Base-by-base conservation (phyloP, 768 basidiomycete species). In the Psilocybe tampanensis region DNA sequence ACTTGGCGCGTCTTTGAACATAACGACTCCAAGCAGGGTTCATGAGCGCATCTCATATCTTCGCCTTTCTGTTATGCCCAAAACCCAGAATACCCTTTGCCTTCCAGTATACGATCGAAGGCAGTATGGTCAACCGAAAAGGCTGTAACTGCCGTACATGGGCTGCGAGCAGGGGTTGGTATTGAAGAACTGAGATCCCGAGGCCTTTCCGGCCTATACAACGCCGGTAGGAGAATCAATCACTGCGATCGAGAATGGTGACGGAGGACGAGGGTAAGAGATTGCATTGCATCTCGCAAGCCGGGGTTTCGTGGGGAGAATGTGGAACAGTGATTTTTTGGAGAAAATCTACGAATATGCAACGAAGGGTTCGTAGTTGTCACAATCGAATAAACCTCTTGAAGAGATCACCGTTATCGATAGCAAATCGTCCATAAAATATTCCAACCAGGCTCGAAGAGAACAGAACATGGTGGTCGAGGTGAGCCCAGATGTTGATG, bases 401-500 rank as follows among this genome's bases (percentile, higher is more conserved):
- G 5, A 29, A 29, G 29, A 29, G 9, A 29, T 29, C 29, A 29
- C 29, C 4, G 9, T 29, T 29, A 29, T 29, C 29, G 29, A 29
- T 29, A 29, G 29, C 29, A 29, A 4, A 29, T 29, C 29, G 29
- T 29, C 8, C 21, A 26, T 19, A 44, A 29, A 9, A 43, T n/a
- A n/a, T n/a, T n/a, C n/a, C n/a, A n/a, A n/a, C n/a, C n/a, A n/a
- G n/a, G 3, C 19, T 26, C 29, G 19, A 21, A 17, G 11, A 36
- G 15, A 34, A 42, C 9, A 32, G 51, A 47, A 26, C 19, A 47
- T 52, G 42, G 41, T 44, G 52, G 41, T 44, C 44, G 50, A 52
- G 26, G 56, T 47, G 26, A 52, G 51, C 36, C 56, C 44, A 47
- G 58, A 54, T 55, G 44, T 51, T 55, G 44, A 23, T 39, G 44